Conservation (phyloP, 495 filamentous ascomycete genomes). For the Antarctomyces pellizariae region DNA sequence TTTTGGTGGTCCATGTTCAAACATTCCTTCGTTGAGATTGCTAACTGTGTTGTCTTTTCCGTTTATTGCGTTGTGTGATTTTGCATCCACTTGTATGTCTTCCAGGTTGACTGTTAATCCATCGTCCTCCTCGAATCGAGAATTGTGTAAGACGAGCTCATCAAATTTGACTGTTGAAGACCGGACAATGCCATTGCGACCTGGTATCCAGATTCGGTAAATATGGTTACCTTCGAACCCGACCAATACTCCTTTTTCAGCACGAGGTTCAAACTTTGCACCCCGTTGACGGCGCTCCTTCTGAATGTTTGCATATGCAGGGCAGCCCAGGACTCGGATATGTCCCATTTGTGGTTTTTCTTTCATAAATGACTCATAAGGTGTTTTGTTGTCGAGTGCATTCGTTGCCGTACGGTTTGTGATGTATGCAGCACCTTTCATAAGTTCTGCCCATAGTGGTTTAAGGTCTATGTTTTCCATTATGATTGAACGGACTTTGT, state of each 20-base stretch:
- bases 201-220: neutral
- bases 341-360: neutral
- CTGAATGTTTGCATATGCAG: neutral
- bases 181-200: slow-evolving; percentile 1
- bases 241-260: neutral
- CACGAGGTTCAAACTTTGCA: neutral
- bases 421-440: neutral
- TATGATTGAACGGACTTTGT: neutral
- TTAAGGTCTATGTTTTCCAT: neutral
- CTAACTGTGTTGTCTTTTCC: neutral
- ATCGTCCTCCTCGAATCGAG: too few species aligned
- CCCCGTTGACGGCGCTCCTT: neutral
- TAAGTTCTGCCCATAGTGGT: neutral
- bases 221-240: neutral
- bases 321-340: neutral
- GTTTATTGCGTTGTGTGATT: neutral
- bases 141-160: slow-evolving; percentile 1
- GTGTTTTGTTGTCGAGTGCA: slow-evolving; percentile 1
- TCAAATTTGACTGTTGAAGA: neutral
- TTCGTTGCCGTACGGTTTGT: neutral
- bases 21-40: neutral
- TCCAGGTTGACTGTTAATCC: neutral
- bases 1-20: neutral
- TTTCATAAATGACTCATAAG: neutral
- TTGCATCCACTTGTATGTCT: neutral